Evolutionary conservation across 768 basidiomycete species (phyloP), one percentile per base, ranked within the genome.

Genomic region (Leccinellum rugosiceps): DNA sequence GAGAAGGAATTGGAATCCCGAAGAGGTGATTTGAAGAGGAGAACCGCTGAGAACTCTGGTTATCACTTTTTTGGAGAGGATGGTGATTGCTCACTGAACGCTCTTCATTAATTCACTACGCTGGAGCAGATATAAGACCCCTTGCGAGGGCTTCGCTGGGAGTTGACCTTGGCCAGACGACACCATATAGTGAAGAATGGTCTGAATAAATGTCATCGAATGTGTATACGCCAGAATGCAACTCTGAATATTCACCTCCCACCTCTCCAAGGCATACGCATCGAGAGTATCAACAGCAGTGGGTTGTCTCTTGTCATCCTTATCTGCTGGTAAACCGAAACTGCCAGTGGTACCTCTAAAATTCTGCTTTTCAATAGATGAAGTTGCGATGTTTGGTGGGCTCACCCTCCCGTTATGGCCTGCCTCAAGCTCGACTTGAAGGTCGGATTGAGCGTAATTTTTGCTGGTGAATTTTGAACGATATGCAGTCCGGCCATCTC

Each of bases 141-240:
- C 90, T 59, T 85, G 83, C 1, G 90, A 90, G 6, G 94, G 93
- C 68, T 83, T 84, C 8, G 85, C 75, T 25, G 89, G 83, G 35
- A 81, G 76, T 68, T 90, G 84, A n/a, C 85, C 91, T 28, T 83
- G 85, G 13, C 86, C 91, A 31, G 90, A 96, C 9, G 92, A 94
- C 4, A 99, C 97, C 94, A 99, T 97, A 68, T 92, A 98, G 73
- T 98, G 94, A 45, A 98, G 80, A 65, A 98, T 96, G 0, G 93
- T 94, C 94, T 98, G 38, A 17, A 52, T 28, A 41, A 35, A 28
- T 5, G 30, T 17, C 2, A 11, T 25, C 17, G 6, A 35, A 52
- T 58, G 26, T 51, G 55, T 31, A 44, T 11, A 26, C 41, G 28
- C 50, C 50, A 15, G 23, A 28, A 47, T 11, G 50, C 53, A 46